Percentiles rank a stretch among this genome's conserved stretches.
Conservation (phyloP, 2,329 filamentous ascomycete genomes). For the Fusarium redolens region DNA sequence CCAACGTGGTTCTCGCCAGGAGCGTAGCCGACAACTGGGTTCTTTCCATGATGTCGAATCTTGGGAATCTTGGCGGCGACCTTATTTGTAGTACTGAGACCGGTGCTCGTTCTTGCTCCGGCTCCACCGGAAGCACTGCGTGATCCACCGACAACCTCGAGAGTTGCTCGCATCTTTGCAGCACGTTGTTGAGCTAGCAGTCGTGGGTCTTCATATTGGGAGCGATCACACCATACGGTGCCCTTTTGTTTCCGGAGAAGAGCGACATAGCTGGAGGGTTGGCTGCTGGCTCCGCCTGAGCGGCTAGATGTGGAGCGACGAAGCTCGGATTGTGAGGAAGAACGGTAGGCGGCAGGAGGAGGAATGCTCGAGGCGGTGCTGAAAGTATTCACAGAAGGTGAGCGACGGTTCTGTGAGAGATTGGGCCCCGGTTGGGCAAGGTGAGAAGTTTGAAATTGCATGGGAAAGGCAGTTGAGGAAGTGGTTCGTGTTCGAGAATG, state of each 20-base stretch:
- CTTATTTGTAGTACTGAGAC: slow-evolving; percentile 69
- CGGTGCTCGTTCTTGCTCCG: slow-evolving; percentile 68
- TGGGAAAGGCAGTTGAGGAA: slow-evolving; percentile 65
- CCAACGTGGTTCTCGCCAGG: slow-evolving; percentile 80
- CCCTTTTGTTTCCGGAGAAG: slow-evolving; percentile 97
- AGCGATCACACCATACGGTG: slow-evolving; percentile 96
- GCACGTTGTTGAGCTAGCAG: slow-evolving; percentile 84
- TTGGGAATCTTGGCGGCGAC: slow-evolving; percentile 91
- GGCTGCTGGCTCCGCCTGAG: slow-evolving; percentile 67
- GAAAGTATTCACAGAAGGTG: slow-evolving; percentile 75
- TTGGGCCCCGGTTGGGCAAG: slow-evolving; percentile 48
- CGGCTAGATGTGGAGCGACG: slow-evolving; percentile 85
- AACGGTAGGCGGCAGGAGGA: slow-evolving; percentile 68
- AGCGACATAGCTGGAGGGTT: slow-evolving; percentile 86
- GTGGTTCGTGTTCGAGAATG: slow-evolving; percentile 68
- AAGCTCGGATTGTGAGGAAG: slow-evolving; percentile 66
- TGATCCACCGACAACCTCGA: slow-evolving; percentile 79
- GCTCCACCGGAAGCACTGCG: slow-evolving; percentile 51
- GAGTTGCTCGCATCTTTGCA: slow-evolving; percentile 86
- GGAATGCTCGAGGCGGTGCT: slow-evolving; percentile 77
- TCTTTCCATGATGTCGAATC: slow-evolving; percentile 88
- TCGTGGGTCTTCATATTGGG: slow-evolving; percentile 91
- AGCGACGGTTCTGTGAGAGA: slow-evolving; percentile 61
- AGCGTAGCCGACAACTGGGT: slow-evolving; percentile 81
- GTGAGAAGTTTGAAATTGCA: slow-evolving; percentile 48